Base-by-base conservation (phyloP, 139 green algal genomes). In the Chlorella sp. region DNA sequence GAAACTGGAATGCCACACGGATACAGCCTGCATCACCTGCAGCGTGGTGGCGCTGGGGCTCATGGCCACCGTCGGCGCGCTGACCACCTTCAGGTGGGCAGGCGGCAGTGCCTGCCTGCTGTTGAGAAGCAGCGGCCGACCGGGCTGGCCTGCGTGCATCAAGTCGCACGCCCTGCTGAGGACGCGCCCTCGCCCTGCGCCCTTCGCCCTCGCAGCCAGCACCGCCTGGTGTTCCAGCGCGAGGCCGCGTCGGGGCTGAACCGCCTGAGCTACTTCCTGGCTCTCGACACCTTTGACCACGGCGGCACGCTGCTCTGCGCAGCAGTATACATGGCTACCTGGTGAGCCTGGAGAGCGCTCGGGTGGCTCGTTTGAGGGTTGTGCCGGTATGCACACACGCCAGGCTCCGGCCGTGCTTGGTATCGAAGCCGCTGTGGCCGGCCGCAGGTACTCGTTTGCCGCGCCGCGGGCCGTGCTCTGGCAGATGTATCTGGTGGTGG, bases 401-500 rank as follows among this genome's bases (percentile, higher is more conserved):
- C n/a, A n/a, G n/a, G n/a, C n/a, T n/a, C n/a, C n/a, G n/a, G n/a
- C n/a, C n/a, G n/a, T n/a, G n/a, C n/a, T n/a, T n/a, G n/a, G n/a
- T n/a, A n/a, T n/a, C n/a, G n/a, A n/a, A n/a, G n/a, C n/a, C n/a
- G n/a, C n/a, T n/a, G n/a, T 73, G 48, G 58, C 79, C 78, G 64
- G 70, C 75, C 11, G 73, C 79, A 70, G 74, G 74, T 73, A 71
- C 55, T 73, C 60, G 60, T 88, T 87, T 63, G 76, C 82, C 19
- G 67, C 74, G 42, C 77, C 77, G 17, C 76, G 81, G 1, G 82
- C 83, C 23, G 69, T 85, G 25, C 73, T 86, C 64, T 89, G 82
- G 85, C 82, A 88, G 67, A 83, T 91, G 80, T 89, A 88, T 65
- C n/a, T 89, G 6, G 79, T 90, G 15, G 83, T 82, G 0, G 42